Conservation (phyloP, 192 early-diverging fungal genomes). For the Entophlyctis luteolus region DNA sequence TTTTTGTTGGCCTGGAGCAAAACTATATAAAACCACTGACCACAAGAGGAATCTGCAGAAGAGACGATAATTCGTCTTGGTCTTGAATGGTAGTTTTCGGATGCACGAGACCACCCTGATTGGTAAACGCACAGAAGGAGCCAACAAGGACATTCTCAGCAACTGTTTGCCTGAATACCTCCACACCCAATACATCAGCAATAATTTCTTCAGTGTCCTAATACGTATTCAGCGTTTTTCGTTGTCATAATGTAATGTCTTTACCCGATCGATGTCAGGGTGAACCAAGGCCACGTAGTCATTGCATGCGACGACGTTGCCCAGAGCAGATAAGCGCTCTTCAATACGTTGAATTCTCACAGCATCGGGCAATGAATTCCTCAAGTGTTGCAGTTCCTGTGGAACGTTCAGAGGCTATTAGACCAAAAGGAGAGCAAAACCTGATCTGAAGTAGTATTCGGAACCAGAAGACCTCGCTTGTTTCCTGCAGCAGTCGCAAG, state of each 20-base stretch:
- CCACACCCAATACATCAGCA: conserved; percentile 94
- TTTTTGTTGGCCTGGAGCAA: not conserved
- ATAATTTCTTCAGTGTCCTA: conserved; percentile 98
- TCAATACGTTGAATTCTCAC: conserved; percentile 95
- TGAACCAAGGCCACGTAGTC: conserved; percentile 98
- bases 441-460: conserved; percentile 87
- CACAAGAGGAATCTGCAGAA: conserved; percentile 95
- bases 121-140: conserved; percentile 89
- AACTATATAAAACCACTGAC: conserved; percentile 20
- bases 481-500: conserved; percentile 64
- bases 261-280: conserved; percentile 87
- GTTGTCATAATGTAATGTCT: not conserved
- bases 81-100: conserved; percentile 93
- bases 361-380: conserved; percentile 90
- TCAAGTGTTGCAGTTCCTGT: conserved; percentile 89
- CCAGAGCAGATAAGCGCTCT: conserved; percentile 93
- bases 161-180: conserved; percentile 97
- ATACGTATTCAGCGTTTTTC: not conserved
- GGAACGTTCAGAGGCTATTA: not conserved
- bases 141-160: conserved; percentile 97
- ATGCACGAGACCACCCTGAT: conserved; percentile 96
- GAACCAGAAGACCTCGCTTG: conserved; percentile 89
- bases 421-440: conserved; percentile 39
- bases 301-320: conserved; percentile 99
- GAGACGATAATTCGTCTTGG: conserved; percentile 94